phyloP scores from a whole-genome alignment of 495 filamentous ascomycete genomes.

The Bombardia bombarda region DNA sequence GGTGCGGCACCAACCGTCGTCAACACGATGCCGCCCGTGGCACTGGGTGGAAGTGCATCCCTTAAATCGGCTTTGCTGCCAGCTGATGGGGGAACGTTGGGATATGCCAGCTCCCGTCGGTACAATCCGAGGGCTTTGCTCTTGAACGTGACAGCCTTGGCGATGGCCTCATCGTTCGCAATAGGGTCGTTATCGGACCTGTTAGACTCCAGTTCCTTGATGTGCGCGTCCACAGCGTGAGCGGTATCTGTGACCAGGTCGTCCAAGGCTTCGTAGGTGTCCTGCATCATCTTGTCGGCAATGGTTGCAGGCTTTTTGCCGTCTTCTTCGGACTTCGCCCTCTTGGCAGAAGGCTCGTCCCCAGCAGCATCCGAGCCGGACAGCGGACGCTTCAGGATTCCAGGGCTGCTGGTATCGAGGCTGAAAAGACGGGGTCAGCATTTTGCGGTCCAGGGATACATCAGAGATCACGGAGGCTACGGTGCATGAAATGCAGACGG shows the following conservation, averaged over 20 bases:
- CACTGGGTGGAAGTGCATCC: slow-evolving; percentile 11
- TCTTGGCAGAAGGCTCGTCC: slow-evolving; percentile 38
- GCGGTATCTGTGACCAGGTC: slow-evolving; percentile 38
- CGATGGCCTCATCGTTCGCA: slow-evolving; percentile 24
- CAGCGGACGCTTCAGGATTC: slow-evolving; percentile 38
- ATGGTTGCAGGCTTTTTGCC: slow-evolving; percentile 27
- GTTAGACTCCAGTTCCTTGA: slow-evolving; percentile 29
- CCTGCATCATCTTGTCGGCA: slow-evolving; percentile 35
- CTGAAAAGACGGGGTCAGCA: slow-evolving; percentile 22
- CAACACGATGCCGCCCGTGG: slow-evolving; percentile 49
- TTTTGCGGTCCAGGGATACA: not conserved
- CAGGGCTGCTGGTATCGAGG: slow-evolving; percentile 30
- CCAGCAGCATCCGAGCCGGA: slow-evolving; percentile 18
- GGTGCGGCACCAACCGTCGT: slow-evolving; percentile 66
- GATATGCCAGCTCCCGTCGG: slow-evolving; percentile 33
- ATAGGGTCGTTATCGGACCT: slow-evolving; percentile 11
- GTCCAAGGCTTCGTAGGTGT: slow-evolving; percentile 36
- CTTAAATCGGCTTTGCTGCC: slow-evolving; percentile 5
- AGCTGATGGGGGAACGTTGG: slow-evolving; percentile 15
- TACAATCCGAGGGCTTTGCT: slow-evolving; percentile 32
- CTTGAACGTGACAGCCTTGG: slow-evolving; percentile 32
- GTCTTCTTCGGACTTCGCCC: slow-evolving; percentile 34
- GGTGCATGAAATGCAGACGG: too few species aligned
- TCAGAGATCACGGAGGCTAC: not conserved
- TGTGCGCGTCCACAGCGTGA: slow-evolving; percentile 26